These are phyloP conservation scores for Pholiota conissans DNA, from an alignment of 768 basidiomycete genomes.

Conservation along the genomic window DNA sequence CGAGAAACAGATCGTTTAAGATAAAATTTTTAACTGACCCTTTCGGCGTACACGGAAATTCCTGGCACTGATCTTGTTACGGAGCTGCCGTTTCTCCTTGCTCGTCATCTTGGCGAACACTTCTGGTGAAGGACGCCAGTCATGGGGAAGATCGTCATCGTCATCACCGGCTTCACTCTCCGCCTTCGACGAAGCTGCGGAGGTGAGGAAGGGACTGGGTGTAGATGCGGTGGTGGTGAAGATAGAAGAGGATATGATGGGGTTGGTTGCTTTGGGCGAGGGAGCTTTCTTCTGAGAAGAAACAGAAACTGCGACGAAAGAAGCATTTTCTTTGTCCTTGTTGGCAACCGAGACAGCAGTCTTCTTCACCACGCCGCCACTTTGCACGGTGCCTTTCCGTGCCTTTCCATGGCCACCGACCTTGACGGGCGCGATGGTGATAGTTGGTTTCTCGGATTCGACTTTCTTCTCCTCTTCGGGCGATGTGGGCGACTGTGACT, in stretches of 20 bases:
- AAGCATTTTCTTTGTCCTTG: constrained; percentile 38
- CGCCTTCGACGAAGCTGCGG: constrained; percentile 18
- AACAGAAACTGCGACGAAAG: constrained; percentile 9
- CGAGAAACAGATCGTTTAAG: constrained; percentile 3
- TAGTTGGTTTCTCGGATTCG: constrained; percentile 37
- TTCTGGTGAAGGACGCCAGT: constrained; percentile 87
- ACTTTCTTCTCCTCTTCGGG: constrained; percentile 14
- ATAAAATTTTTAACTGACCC: constrained; percentile 45
- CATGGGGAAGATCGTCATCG: constrained; percentile 61
- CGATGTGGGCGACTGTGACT: constrained; percentile 10
- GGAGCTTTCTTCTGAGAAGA: constrained; percentile 20
- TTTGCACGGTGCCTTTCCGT: constrained; percentile 67
- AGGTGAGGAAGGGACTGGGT: constrained; percentile 19
- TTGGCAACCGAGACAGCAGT: constrained; percentile 23
- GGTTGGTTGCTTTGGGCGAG: constrained; percentile 7
- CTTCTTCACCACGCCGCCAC: constrained; percentile 74
- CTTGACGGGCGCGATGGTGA: constrained; percentile 54
- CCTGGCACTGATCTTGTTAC: constrained; percentile 96
- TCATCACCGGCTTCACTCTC: constrained; percentile 37
- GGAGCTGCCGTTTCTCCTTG: constrained; percentile 93
- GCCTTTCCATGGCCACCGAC: constrained; percentile 61
- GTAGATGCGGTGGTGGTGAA: constrained; percentile 11
- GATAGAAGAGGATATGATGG: constrained; percentile 15
- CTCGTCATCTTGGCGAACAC: constrained; percentile 94
- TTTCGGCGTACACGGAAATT: constrained; percentile 96